Base-by-base conservation (phyloP, 192 early-diverging fungal genomes). In the Coemansia umbellata region DNA sequence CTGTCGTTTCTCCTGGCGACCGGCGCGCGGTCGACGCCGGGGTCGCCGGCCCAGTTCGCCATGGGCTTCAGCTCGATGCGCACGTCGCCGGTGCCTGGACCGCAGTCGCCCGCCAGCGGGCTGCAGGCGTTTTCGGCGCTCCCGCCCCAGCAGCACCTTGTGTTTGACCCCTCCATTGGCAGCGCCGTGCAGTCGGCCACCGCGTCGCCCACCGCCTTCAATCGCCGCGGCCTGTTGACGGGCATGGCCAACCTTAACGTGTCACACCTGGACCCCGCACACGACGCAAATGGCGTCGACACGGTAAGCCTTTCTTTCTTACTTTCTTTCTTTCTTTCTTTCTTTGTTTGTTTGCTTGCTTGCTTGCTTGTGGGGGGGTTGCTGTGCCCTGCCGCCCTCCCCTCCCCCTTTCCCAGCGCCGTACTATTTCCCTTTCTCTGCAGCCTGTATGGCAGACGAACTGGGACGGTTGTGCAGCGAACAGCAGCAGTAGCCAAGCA, bases 111-210 rank as follows among this genome's bases (percentile, higher is more conserved):
- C 63, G 13, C 45, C 18, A 8, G 35, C 47, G 13, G 24, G 43
- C 28, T 7, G 43, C 43, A 1, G 43, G 23, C 43, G 24, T 45
- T 28, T 26, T 45, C 28, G 43, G 43, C 11, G 43, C 43, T 15
- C 7, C 14, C 10, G 8, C 21, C 26, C 4, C 21, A 30, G 2
- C 33, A 42, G 19, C 40, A 53, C 21, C 33, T 50, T 31, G 71
- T 40, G 8, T 50, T 56, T n/a, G 68, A 70, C 24, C 53, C 60
- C 13, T 26, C 50, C 3, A 40, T 40, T 18, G 50, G 56, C 31
- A 74, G 71, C 27, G 65, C 71, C 17, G 60, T 60, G 45, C 74
- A 60, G 45, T 76, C 74, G 17, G 74, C 74, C 18, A 69, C 61
- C 0, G 67, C 58, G 15, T 69, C 66, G 23, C 74, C 74, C 11